Percentiles rank a stretch among this genome's conserved stretches.
Evolutionary conservation across 768 basidiomycete genomes (phyloP).

Genomic region (Tubosaeta sp.): DNA sequence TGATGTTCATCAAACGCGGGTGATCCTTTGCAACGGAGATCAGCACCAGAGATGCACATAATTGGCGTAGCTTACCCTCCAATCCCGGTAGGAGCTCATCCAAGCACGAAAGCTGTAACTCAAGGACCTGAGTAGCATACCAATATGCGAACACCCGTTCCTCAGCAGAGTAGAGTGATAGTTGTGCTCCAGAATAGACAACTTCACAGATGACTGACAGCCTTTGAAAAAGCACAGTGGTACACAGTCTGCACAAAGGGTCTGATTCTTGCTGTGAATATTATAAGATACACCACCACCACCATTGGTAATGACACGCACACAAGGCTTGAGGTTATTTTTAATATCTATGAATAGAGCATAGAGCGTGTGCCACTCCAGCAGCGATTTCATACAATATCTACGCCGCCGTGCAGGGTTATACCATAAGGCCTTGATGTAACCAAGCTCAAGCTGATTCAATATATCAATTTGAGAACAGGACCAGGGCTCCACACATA

Average conservation of each 20-base stretch:
- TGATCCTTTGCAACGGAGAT: constrained; percentile 11
- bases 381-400: constrained; percentile 55
- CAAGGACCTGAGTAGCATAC: constrained; percentile 57
- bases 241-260: constrained; percentile 21
- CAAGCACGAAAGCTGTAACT: constrained; percentile 50
- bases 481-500: constrained; percentile 9
- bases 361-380: constrained; percentile 66
- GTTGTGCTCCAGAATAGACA: constrained; percentile 69
- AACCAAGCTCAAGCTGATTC: constrained; percentile 51
- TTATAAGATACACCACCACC: constrained; percentile 1
- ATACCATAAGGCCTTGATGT: constrained; percentile 58
- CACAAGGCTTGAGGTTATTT: constrained; percentile 15
- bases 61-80: constrained; percentile 32
- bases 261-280: constrained; percentile 22
- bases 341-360: constrained; percentile 36
- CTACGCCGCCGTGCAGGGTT: constrained; percentile 68
- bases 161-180: constrained; percentile 64
- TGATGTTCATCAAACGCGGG: constrained; percentile 40
- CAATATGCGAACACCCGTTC: constrained; percentile 77
- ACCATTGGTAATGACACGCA: background rate
- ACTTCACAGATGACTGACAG: constrained; percentile 61
- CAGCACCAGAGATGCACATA: background rate
- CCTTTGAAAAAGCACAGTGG: constrained; percentile 52
- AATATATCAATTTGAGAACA: background rate
- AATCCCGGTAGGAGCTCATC: constrained; percentile 43